phyloP scores from a whole-genome alignment of 352 stramenopile genomes.

The Pythium phragmitis region DNA sequence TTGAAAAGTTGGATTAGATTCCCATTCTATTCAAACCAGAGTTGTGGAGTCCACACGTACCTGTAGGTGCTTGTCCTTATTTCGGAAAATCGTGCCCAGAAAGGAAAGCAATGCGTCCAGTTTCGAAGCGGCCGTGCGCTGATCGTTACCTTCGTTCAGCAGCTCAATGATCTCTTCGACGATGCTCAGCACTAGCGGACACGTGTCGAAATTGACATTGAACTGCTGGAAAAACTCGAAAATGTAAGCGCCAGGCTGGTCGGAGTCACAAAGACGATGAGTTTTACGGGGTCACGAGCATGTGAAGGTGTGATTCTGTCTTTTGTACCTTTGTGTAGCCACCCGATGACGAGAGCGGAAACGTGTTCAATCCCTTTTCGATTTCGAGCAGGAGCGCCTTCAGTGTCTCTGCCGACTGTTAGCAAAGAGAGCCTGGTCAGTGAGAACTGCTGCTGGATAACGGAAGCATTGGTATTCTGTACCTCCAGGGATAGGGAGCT shows the following conservation, averaged over 20 bases:
- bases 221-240: slow-evolving; percentile 91
- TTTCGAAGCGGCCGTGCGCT: slow-evolving; percentile 64
- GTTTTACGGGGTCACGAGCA: too few relatives aligned
- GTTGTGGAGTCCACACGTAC: slow-evolving; percentile 25
- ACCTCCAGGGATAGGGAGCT: slow-evolving; percentile 72
- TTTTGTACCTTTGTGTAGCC: slow-evolving; percentile 79
- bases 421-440: background rate
- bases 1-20: slow-evolving; percentile 16
- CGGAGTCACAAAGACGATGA: too few relatives aligned
- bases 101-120: slow-evolving; percentile 82
- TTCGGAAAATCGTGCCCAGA: slow-evolving; percentile 83
- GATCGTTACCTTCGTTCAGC: slow-evolving; percentile 67
- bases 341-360: slow-evolving; percentile 65
- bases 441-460: background rate
- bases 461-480: background rate
- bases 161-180: slow-evolving; percentile 89
- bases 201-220: slow-evolving; percentile 89
- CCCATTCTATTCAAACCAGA: background rate
- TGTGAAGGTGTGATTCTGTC: background rate
- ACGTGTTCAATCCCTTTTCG: slow-evolving; percentile 76
- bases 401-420: slow-evolving; percentile 74
- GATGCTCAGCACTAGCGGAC: slow-evolving; percentile 82
- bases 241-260: slow-evolving; percentile 81
- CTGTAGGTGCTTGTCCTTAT: slow-evolving; percentile 74
- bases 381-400: slow-evolving; percentile 84